Percentiles rank a stretch among this genome's conserved stretches.
phyloP scores from a whole-genome alignment of 768 basidiomycete species.

The Pisolithus microcarpus region DNA sequence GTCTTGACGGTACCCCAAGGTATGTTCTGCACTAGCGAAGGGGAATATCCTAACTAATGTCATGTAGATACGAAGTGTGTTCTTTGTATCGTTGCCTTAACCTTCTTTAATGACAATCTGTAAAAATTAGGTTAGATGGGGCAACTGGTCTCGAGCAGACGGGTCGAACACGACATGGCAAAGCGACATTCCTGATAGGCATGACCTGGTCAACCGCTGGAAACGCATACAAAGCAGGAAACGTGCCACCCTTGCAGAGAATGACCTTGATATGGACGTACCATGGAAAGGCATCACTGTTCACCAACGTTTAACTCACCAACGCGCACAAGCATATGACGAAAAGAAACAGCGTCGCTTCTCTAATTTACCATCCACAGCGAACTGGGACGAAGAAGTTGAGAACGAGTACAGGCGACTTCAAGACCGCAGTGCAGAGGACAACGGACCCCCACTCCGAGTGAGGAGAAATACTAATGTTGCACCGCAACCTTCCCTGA shows the following conservation, averaged over 20 bases:
- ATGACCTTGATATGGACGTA: constrained; percentile 33
- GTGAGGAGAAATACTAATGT: constrained; percentile 10
- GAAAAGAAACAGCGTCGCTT: constrained; percentile 31
- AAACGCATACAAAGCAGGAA: constrained; percentile 23
- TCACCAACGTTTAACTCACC: constrained; percentile 35
- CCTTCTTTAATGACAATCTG: not conserved
- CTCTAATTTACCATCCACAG: constrained; percentile 5
- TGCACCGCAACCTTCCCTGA: constrained; percentile 5
- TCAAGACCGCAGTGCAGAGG: constrained; percentile 23
- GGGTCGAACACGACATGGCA: constrained; percentile 54
- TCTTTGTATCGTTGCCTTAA: not conserved
- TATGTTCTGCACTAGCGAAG: constrained; percentile 1
- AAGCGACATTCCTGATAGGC: constrained; percentile 15
- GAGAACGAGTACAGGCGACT: constrained; percentile 11
- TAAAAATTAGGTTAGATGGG: constrained; percentile 43
- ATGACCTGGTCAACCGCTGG: constrained; percentile 27
- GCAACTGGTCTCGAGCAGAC: constrained; percentile 42
- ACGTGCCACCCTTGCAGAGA: constrained; percentile 23
- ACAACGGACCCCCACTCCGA: constrained; percentile 16
- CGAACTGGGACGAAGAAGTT: constrained; percentile 23
- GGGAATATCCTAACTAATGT: constrained; percentile 2
- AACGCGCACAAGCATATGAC: constrained; percentile 38
- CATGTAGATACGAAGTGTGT: constrained; percentile 27
- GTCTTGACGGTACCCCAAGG: constrained; percentile 24
- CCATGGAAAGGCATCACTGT: constrained; percentile 36